Evolutionary conservation across 257 asterid genomes (phyloP).

Genomic region (Nicotiana obtusifolia): DNA sequence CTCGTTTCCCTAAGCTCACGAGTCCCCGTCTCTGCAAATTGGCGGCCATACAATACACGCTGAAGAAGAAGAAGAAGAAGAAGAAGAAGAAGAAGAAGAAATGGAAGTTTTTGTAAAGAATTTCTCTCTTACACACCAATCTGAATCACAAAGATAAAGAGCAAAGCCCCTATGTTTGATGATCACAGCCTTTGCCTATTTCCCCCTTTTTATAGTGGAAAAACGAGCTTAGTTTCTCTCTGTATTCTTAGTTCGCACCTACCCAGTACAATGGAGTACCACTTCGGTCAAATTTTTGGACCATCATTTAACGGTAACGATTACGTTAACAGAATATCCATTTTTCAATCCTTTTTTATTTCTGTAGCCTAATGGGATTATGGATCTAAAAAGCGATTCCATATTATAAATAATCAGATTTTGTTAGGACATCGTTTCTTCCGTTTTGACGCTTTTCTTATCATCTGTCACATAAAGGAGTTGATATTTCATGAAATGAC

Average conservation of each 20-base stretch:
- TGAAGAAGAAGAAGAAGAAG: background rate
- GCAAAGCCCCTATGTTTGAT: background rate
- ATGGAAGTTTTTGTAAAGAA: background rate
- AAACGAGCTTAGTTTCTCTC: background rate
- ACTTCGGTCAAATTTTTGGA: conserved; percentile 18
- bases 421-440: background rate
- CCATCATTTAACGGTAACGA: conserved; percentile 22
- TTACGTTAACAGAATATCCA: conserved; percentile 18
- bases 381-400: background rate
- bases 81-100: background rate
- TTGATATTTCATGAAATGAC: background rate
- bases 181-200: background rate
- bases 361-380: background rate
- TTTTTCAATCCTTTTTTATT: background rate
- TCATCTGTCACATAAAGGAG: background rate
- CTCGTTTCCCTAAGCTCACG: conserved; percentile 44
- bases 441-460: background rate
- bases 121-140: background rate
- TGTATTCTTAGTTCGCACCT: conserved; percentile 18
- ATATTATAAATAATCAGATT: background rate
- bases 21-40: conserved; percentile 40
- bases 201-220: conserved; percentile 1
- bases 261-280: conserved; percentile 8
- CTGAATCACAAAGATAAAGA: conserved; percentile 10
- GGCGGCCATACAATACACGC: conserved; percentile 52